Evolutionary conservation across 164 flowering plant species (phyloP).

Genomic region (Berberis thunbergii): DNA sequence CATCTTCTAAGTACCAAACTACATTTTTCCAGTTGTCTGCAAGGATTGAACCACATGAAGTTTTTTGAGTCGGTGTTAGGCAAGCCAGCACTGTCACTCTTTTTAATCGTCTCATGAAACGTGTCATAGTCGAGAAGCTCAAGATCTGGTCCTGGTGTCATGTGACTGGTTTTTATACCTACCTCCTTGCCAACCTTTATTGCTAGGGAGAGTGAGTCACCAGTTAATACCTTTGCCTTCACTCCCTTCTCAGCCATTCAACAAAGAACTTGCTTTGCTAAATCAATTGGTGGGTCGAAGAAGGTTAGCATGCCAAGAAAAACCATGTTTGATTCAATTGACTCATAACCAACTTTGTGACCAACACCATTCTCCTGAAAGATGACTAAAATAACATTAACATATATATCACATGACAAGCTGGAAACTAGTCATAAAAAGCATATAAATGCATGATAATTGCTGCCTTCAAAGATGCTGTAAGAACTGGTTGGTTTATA

Average conservation of each 20-base stretch:
- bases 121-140: conserved; percentile 41
- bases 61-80: conserved; percentile 67
- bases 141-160: conserved; percentile 68
- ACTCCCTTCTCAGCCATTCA: conserved; percentile 67
- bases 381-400: neutral
- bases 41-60: conserved; percentile 64
- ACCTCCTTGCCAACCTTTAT: conserved; percentile 63
- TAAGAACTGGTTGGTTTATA: no score
- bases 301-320: conserved; percentile 61
- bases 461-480: no score
- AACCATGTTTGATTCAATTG: conserved; percentile 50
- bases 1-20: conserved; percentile 76
- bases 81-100: conserved; percentile 66
- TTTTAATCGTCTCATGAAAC: conserved; percentile 55
- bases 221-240: conserved; percentile 62
- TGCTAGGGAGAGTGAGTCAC: conserved; percentile 61
- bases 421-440: no score
- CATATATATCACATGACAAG: neutral
- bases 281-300: conserved; percentile 77
- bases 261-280: conserved; percentile 73
- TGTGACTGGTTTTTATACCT: conserved; percentile 56
- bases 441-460: no score
- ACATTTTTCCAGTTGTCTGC: conserved; percentile 43
- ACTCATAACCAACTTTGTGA: conserved; percentile 14
- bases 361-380: conserved; percentile 26